These are phyloP conservation scores for Fomitopsis pinicola DNA, from an alignment of 1,284 basidiomycete species.

Conservation along the genomic window DNA sequence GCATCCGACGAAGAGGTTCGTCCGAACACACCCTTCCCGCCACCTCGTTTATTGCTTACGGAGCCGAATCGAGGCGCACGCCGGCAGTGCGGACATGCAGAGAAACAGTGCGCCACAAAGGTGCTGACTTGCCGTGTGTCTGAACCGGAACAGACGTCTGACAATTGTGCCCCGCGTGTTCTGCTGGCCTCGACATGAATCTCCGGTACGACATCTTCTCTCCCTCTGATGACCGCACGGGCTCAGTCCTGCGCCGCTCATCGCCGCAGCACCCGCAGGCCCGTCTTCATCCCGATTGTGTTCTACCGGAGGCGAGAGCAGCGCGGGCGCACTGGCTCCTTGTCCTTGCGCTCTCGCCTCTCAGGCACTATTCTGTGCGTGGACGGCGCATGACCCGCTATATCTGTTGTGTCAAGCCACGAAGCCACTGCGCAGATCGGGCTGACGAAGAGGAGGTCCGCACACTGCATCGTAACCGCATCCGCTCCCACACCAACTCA, in stretches of 20 bases:
- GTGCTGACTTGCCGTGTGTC: neutral
- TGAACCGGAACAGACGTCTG: neutral
- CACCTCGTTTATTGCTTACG: neutral
- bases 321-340: neutral
- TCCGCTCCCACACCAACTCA: neutral
- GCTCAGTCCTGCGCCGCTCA: no score
- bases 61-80: neutral
- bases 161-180: neutral
- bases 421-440: neutral
- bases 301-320: neutral
- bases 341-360: neutral
- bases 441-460: neutral
- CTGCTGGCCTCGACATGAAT: neutral
- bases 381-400: neutral
- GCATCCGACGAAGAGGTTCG: neutral
- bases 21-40: neutral
- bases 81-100: neutral
- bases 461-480: neutral
- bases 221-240: neutral
- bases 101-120: neutral
- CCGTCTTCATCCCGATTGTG: neutral
- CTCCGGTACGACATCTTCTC: neutral
- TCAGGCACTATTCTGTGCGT: neutral
- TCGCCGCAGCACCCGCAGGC: no score
- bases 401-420: neutral